These are phyloP conservation scores for Geotrichum histeridarum DNA, from an alignment of 1,139 yeast genomes.

Conservation along the genomic window DNA sequence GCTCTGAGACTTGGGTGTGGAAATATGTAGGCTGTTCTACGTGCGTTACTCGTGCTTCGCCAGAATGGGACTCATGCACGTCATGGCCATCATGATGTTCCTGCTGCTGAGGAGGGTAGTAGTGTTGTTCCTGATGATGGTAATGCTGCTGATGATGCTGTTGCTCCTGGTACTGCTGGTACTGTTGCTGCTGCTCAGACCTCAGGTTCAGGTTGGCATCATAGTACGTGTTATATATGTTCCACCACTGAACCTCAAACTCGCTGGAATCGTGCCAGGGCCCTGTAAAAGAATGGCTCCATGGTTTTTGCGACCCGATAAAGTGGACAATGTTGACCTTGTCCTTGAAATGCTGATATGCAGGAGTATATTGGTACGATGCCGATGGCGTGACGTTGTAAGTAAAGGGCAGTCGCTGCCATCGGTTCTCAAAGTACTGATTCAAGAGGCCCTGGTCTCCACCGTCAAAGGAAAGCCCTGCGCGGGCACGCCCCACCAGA, in stretches of 20 bases:
- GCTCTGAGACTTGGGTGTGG: slow-evolving; percentile 5
- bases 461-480: slow-evolving; percentile 69
- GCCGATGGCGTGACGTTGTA: slow-evolving; percentile 82
- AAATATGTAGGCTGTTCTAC: neutral
- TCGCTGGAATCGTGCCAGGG: slow-evolving; percentile 16
- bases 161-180: slow-evolving; percentile 4
- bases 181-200: neutral
- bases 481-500: slow-evolving; percentile 39
- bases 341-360: slow-evolving; percentile 54
- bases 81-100: slow-evolving; percentile 2
- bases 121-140: neutral
- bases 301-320: slow-evolving; percentile 79
- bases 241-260: slow-evolving; percentile 43
- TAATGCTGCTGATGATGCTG: neutral
- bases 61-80: no score
- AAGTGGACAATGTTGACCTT: slow-evolving; percentile 67
- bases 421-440: slow-evolving; percentile 58
- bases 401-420: slow-evolving; percentile 73
- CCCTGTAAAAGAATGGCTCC: slow-evolving; percentile 42
- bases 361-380: slow-evolving; percentile 81
- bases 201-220: slow-evolving; percentile 22
- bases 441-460: slow-evolving; percentile 93
- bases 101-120: neutral
- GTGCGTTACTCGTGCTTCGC: no score
- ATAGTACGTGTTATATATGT: slow-evolving; percentile 41